Evolutionary conservation across 2,329 filamentous ascomycete species (phyloP), one percentile per base, ranked within the genome.

Genomic region (Exophiala viscosa): DNA sequence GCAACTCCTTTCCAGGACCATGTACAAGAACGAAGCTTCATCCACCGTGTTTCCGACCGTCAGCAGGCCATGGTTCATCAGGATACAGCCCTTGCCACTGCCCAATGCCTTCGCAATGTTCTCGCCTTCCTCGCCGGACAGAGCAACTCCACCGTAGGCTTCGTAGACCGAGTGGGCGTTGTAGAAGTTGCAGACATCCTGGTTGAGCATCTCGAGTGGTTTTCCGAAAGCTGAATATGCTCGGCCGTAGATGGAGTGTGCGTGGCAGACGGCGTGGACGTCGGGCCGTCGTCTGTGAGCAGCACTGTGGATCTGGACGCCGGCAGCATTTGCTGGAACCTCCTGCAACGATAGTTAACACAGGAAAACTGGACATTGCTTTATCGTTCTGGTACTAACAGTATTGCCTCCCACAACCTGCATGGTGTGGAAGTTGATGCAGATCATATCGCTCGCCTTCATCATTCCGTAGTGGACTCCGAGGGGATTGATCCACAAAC

Each of bases 1-100:
- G 65, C 86, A 89, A 40, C 79, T 82, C 42, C 84, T 76, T 67
- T 90, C 86, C 66, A 88, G 76, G 36, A 86, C 70, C 0, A 81
- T 83, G 64, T 87, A 86, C 42, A 88, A 67, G 66, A 84, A 89
- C 0, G 82, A 83, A 1, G 86, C 86, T 69, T 90, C 86, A 64
- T 90, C 86, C 1, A 90, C 85, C 0, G 86, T 90, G 4, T 68
- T 63, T 3, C 87, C 86, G 0, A 87, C 85, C 0, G 84, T 87
- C 45, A 79, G 58, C 11, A 78, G 58, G 3, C 76, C 67, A 43
- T 69, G 67, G 42, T 69, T 69, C 33, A 64, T 63, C 31, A 69
- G 40, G 1, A 69, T 64, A 2, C 62, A 23, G 5, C 43, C 58
- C 35, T 60, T 61, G 2, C 54, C 52, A 0, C 47, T 60, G 0